A percentile compares a stretch with the other conserved stretches of the same genome.
phyloP scores from a whole-genome alignment of 805 yeast species.

The Candida vaughaniae region DNA sequence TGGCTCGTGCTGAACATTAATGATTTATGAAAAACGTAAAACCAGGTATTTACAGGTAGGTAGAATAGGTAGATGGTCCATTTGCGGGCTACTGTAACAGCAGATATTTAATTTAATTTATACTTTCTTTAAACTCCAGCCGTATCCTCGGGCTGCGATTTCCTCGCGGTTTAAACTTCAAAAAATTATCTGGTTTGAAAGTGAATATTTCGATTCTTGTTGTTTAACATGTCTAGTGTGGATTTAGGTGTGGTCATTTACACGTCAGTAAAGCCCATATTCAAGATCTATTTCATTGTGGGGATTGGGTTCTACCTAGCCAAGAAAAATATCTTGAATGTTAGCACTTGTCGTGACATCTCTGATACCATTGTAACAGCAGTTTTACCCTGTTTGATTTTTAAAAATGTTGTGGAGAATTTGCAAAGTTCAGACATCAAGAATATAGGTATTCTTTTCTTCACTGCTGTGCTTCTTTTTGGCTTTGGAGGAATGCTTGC shows the following conservation, averaged over 20 bases:
- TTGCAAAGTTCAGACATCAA: conserved; percentile 68
- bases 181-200: too few relatives aligned
- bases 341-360: conserved; percentile 65
- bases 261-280: conserved; percentile 80
- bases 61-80: too few relatives aligned
- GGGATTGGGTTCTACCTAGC: conserved; percentile 67
- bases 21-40: too few relatives aligned
- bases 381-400: conserved; percentile 72
- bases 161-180: too few relatives aligned
- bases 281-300: conserved; percentile 74
- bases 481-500: conserved; percentile 51
- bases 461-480: conserved; percentile 50
- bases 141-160: too few relatives aligned
- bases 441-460: conserved; percentile 61
- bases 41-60: too few relatives aligned
- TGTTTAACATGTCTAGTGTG: conserved; percentile 13
- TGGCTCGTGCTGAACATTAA: too few relatives aligned
- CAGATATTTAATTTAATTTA: too few relatives aligned
- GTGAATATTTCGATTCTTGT: too few relatives aligned
- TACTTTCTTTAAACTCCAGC: too few relatives aligned
- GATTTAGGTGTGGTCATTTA: conserved; percentile 67
- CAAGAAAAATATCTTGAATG: conserved; percentile 58
- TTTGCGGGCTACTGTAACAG: too few relatives aligned
- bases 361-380: conserved; percentile 68
- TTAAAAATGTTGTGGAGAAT: conserved; percentile 66